Evolutionary conservation across 2,329 filamentous ascomycete species (phyloP).

Genomic region (Cladosporium sphaerospermum): DNA sequence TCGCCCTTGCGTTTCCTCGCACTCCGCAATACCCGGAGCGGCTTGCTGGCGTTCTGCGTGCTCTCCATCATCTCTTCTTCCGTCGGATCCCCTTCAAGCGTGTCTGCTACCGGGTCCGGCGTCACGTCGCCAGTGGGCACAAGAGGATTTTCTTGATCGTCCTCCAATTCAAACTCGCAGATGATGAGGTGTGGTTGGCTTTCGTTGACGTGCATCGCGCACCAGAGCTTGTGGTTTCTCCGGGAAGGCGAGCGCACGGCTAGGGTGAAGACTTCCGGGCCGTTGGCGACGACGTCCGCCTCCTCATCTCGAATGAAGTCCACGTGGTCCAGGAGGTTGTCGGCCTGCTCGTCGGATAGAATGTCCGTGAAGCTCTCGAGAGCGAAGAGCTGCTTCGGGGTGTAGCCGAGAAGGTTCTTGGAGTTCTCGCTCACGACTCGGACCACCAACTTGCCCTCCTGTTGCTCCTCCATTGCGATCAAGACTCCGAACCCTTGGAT

Average conservation of each 20-base stretch:
- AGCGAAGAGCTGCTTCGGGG: conserved; percentile 67
- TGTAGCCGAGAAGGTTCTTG: conserved; percentile 65
- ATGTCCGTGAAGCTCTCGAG: conserved; percentile 76
- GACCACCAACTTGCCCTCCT: conserved; percentile 61
- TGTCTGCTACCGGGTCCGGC: conserved; percentile 64
- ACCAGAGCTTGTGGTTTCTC: conserved; percentile 69
- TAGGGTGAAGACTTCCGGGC: conserved; percentile 79
- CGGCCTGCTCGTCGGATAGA: conserved; percentile 73
- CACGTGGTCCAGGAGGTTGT: conserved; percentile 77
- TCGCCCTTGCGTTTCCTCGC: conserved; percentile 70
- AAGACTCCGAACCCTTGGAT: conserved; percentile 75
- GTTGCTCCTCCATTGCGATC: conserved; percentile 65
- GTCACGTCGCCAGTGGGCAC: conserved; percentile 53
- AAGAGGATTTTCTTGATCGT: conserved; percentile 64
- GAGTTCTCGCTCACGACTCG: conserved; percentile 79
- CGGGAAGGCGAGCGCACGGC: conserved; percentile 55
- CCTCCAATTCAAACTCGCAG: conserved; percentile 83
- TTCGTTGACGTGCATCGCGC: conserved; percentile 71
- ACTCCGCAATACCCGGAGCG: conserved; percentile 68
- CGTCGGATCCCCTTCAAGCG: conserved; percentile 65
- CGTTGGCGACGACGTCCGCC: conserved; percentile 65
- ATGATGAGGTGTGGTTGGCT: conserved; percentile 65
- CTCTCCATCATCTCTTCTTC: conserved; percentile 68
- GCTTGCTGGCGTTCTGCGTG: conserved; percentile 68
- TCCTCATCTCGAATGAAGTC: conserved; percentile 84